Conservation (phyloP, 2,329 filamentous ascomycete genomes). For the Stemphylium lycopersici region DNA sequence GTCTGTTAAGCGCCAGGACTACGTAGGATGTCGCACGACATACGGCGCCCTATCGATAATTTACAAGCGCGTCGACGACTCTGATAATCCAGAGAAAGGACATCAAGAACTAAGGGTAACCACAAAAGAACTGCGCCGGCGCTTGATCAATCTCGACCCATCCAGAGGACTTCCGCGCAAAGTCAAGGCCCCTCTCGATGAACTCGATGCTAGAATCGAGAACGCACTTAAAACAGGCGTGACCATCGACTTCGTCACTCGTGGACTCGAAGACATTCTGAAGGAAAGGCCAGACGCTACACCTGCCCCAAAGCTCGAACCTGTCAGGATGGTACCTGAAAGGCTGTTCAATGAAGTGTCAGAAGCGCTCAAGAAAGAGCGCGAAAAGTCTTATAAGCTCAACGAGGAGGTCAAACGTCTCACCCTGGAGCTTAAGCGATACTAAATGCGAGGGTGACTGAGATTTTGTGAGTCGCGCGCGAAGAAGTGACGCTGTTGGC, state of each 20-base stretch:
- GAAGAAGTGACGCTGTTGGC: background rate
- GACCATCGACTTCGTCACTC: slow-evolving; percentile 14
- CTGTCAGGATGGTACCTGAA: slow-evolving; percentile 20
- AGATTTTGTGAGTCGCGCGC: background rate
- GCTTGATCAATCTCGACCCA: slow-evolving; percentile 20
- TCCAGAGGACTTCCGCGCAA: slow-evolving; percentile 24
- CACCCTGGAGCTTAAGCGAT: slow-evolving; percentile 16
- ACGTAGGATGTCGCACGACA: slow-evolving; percentile 23
- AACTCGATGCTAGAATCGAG: slow-evolving; percentile 20
- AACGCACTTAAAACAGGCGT: slow-evolving; percentile 16
- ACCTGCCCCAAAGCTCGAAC: slow-evolving; percentile 15
- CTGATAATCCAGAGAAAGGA: slow-evolving; percentile 15
- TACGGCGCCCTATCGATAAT: slow-evolving; percentile 26
- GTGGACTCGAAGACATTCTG: slow-evolving; percentile 12
- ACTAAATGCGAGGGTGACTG: slow-evolving; percentile 10
- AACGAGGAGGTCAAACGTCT: slow-evolving; percentile 34
- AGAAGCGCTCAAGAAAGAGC: slow-evolving; percentile 18
- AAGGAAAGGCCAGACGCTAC: slow-evolving; percentile 10
- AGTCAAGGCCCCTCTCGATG: slow-evolving; percentile 24
- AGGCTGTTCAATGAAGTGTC: slow-evolving; percentile 16
- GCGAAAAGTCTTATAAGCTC: slow-evolving; percentile 20
- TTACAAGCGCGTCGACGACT: slow-evolving; percentile 17
- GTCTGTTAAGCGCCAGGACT: slow-evolving; percentile 18
- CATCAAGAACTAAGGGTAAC: slow-evolving; percentile 27
- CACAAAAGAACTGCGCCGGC: slow-evolving; percentile 21